Conservation (phyloP, 2,329 filamentous ascomycete species). For the Whalleya microplaca region DNA sequence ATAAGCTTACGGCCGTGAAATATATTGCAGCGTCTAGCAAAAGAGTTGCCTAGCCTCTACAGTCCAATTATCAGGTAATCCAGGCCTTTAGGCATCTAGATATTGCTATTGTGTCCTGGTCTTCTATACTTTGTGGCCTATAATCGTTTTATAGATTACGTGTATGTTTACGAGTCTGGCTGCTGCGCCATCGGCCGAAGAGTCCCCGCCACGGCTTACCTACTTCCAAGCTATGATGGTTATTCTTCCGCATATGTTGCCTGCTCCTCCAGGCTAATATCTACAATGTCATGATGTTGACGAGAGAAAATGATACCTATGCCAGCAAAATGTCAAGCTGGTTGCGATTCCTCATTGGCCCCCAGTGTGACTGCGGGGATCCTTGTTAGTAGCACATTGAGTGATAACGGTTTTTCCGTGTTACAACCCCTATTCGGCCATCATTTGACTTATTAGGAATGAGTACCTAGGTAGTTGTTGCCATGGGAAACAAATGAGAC, state of each 20-base stretch:
- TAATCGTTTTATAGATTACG: background rate
- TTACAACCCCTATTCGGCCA: background rate
- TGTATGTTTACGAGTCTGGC: background rate
- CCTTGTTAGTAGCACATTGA: slow-evolving; percentile 26
- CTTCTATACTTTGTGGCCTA: no score
- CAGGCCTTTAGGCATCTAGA: no score
- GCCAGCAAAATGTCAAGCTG: slow-evolving; percentile 4
- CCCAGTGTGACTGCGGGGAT: slow-evolving; percentile 15
- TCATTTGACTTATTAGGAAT: background rate
- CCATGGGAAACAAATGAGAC: background rate
- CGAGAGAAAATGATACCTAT: background rate
- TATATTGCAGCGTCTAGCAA: no score
- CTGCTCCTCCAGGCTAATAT: background rate
- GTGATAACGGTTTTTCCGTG: background rate
- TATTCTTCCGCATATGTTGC: background rate
- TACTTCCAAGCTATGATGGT: background rate
- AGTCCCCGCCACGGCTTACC: background rate
- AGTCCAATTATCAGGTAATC: no score
- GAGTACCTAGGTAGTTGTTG: background rate
- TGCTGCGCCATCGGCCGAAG: background rate
- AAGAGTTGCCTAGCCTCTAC: no score
- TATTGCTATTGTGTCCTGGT: no score
- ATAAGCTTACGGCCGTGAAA: no score
- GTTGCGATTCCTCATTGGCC: background rate
- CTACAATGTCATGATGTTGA: slow-evolving; percentile 13